Base-by-base conservation (phyloP, 176 grass and related monocot species). In the Avena atlantica region DNA sequence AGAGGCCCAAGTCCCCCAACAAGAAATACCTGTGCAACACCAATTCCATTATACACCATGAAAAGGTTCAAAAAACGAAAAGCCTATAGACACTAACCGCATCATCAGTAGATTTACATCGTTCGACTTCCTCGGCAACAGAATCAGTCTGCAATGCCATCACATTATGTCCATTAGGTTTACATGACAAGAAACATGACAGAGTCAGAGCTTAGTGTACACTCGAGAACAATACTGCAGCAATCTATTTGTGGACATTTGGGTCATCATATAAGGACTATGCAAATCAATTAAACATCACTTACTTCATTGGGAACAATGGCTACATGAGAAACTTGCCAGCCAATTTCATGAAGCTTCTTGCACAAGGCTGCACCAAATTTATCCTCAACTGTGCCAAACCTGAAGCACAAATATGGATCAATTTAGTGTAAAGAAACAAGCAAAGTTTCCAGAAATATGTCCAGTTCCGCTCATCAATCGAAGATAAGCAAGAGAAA, bases 1-100 rank as follows among this genome's bases (percentile, higher is more conserved):
- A 99, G 87, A 78, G 97, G 94, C 36, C 97, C 97, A 81, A 99
- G 94, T 85, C 92, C 97, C 87, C 94, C 97, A 87, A 99, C 87
- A 61, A 96, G 24, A 78, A 99, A 99, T 45, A 99, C 92, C 97
- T 98, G 89, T 77, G 68, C 50, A 63, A 47, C 11, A 57, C 27
- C 44, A 61, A 90, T 56, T 42, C 61, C 44, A 51, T 83, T 61
- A 89, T 17, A 56, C 44, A 74, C 67, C 70, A 81, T 37, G 53
- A 89, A 70, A 79, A 77, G 66, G 19, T 85, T 59, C n/a, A 86
- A 47, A 77, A 68, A 76, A 60, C 40, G 63, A 71, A 64, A 83
- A 78, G 19, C 13, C 45, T 29, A 21, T 40, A 90, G 23, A 78
- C 51, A 76, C 83, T 87, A 89, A 99, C 97, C 94, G 90, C 91